Evolutionary conservation across 2,329 filamentous ascomycete genomes (phyloP).

Genomic region (Scortechinia acanthostroma): DNA sequence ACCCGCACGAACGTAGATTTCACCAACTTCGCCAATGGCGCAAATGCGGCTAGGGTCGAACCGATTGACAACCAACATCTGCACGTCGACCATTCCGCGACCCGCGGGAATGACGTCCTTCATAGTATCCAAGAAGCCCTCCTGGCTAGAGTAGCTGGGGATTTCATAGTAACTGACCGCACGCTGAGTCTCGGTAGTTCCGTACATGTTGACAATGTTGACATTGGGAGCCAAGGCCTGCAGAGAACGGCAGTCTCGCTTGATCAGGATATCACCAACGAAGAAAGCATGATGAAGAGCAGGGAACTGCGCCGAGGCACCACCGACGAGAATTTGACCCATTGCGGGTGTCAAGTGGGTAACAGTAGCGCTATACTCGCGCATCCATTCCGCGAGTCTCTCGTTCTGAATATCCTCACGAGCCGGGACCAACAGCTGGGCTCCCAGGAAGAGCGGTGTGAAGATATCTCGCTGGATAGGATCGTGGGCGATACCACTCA

Average conservation of each 20-base stretch:
- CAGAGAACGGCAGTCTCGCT: constrained; percentile 71
- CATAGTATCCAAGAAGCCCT: constrained; percentile 53
- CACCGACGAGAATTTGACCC: constrained; percentile 89
- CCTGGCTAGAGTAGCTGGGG: constrained; percentile 50
- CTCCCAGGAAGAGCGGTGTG: constrained; percentile 81
- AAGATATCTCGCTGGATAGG: constrained; percentile 73
- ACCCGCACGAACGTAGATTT: constrained; percentile 75
- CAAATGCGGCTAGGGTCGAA: constrained; percentile 63
- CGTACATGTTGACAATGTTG: constrained; percentile 78
- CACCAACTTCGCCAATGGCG: constrained; percentile 73
- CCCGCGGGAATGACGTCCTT: constrained; percentile 77
- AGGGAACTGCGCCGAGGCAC: constrained; percentile 71
- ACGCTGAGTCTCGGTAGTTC: constrained; percentile 77
- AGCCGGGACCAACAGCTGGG: constrained; percentile 70
- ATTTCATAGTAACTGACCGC: constrained; percentile 80
- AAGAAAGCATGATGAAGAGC: constrained; percentile 77
- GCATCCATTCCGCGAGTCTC: constrained; percentile 81
- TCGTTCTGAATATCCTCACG: constrained; percentile 83
- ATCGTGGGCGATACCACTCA: constrained; percentile 78
- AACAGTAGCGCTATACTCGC: constrained; percentile 65
- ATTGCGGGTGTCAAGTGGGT: constrained; percentile 92
- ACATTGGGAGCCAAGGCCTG: constrained; percentile 70
- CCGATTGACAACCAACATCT: constrained; percentile 76
- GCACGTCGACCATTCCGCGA: constrained; percentile 80
- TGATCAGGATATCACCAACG: constrained; percentile 84